These are phyloP conservation scores for Penicillium sp. DNA, from an alignment of 2,329 filamentous ascomycete genomes.

Conservation along the genomic window DNA sequence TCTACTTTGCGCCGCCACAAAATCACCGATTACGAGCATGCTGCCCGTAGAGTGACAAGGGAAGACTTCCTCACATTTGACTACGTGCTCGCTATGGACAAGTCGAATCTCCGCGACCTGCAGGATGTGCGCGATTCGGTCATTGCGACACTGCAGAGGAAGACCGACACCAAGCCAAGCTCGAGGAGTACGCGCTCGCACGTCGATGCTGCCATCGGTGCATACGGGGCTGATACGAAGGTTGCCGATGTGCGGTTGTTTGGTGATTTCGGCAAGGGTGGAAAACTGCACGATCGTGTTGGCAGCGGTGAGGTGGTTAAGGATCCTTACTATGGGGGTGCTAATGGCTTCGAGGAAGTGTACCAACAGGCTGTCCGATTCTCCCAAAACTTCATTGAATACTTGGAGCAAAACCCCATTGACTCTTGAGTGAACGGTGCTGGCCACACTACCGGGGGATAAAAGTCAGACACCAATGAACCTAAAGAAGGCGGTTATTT, in stretches of 20 bases:
- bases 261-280: slow-evolving; percentile 70
- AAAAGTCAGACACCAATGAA: not conserved
- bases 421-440: not conserved
- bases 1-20: slow-evolving; percentile 70
- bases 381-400: slow-evolving; percentile 70
- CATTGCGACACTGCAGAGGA: slow-evolving; percentile 48
- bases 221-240: slow-evolving; percentile 34
- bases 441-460: not conserved
- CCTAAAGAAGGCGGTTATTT: slow-evolving; percentile 4
- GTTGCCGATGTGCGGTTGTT: slow-evolving; percentile 70
- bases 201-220: slow-evolving; percentile 38
- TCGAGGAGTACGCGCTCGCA: slow-evolving; percentile 38
- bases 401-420: slow-evolving; percentile 45
- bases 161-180: slow-evolving; percentile 22
- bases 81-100: slow-evolving; percentile 94
- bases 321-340: slow-evolving; percentile 92
- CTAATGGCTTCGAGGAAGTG: slow-evolving; percentile 77
- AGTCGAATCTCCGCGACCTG: slow-evolving; percentile 72
- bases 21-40: slow-evolving; percentile 74
- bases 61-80: slow-evolving; percentile 83
- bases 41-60: slow-evolving; percentile 68
- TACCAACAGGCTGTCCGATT: slow-evolving; percentile 81
- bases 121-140: slow-evolving; percentile 58
- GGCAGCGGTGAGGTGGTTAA: slow-evolving; percentile 66
- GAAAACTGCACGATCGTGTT: slow-evolving; percentile 40